Conservation (phyloP, 129 eudicot genomes). For the Logfia minima region DNA sequence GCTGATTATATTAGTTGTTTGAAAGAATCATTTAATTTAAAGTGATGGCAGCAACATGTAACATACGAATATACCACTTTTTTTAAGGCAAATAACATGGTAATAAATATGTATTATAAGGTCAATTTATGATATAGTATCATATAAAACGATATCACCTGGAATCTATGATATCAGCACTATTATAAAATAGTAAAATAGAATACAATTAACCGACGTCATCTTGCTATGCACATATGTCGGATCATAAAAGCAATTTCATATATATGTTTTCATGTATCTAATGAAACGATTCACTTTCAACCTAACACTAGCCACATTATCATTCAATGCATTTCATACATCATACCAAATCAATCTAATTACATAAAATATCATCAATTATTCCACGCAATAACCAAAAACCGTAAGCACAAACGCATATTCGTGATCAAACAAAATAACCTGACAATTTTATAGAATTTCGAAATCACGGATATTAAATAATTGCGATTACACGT, state of each 20-base stretch:
- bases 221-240: not conserved
- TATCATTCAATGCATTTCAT: slow-evolving; percentile 4
- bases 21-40: not conserved
- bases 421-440: slow-evolving; percentile 5
- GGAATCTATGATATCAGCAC: not conserved
- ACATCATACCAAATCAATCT: slow-evolving; percentile 1
- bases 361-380: slow-evolving; percentile 12
- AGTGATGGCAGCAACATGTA: not conserved
- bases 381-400: not conserved
- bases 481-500: not conserved
- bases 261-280: not conserved
- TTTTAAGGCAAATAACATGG: not conserved
- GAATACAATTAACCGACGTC: not conserved
- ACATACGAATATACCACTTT: not conserved
- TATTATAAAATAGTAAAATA: too few species aligned
- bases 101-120: not conserved
- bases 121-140: slow-evolving; percentile 1
- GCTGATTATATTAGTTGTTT: not conserved
- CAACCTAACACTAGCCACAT: slow-evolving; percentile 11
- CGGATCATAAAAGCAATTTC: not conserved
- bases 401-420: slow-evolving; percentile 9
- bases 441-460: not conserved
- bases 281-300: slow-evolving; percentile 19
- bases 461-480: not conserved
- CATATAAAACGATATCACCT: not conserved